These are phyloP conservation scores for Globisporangium viniferum DNA, from an alignment of 352 stramenopile species.

Conservation along the genomic window DNA sequence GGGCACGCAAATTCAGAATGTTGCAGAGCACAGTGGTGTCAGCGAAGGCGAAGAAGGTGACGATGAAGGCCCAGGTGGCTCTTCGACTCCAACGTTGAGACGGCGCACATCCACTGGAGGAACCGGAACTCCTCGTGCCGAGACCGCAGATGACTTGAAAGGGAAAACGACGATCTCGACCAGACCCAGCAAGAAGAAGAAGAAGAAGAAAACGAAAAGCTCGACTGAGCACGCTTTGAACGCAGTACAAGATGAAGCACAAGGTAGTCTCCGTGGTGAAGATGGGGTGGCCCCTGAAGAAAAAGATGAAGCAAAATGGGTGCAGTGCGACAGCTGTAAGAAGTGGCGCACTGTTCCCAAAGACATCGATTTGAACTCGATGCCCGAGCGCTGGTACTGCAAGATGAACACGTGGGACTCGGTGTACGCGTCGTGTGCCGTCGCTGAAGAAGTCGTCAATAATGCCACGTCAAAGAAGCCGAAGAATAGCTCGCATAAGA, in stretches of 20 bases:
- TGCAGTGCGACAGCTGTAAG: slow-evolving; percentile 94
- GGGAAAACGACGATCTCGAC: neutral
- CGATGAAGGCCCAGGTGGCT: slow-evolving; percentile 31
- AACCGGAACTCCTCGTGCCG: slow-evolving; percentile 6
- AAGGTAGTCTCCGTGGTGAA: slow-evolving; percentile 20
- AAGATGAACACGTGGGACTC: slow-evolving; percentile 93
- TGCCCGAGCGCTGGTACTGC: slow-evolving; percentile 96
- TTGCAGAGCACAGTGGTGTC: slow-evolving; percentile 15
- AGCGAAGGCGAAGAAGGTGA: slow-evolving; percentile 52
- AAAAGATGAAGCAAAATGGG: slow-evolving; percentile 88
- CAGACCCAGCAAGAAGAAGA: slow-evolving; percentile 47
- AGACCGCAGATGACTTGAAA: slow-evolving; percentile 8
- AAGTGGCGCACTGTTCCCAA: slow-evolving; percentile 95
- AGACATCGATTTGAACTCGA: slow-evolving; percentile 82
- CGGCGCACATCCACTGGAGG: slow-evolving; percentile 11
- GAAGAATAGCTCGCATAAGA: slow-evolving; percentile 9
- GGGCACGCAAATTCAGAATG: neutral
- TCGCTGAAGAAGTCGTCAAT: slow-evolving; percentile 83
- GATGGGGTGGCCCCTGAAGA: slow-evolving; percentile 24
- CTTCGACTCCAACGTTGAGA: slow-evolving; percentile 23
- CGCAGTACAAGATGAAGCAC: slow-evolving; percentile 14
- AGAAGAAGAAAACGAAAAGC: slow-evolving; percentile 50
- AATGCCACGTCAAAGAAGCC: slow-evolving; percentile 15
- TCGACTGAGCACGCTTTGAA: slow-evolving; percentile 8
- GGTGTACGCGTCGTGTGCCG: slow-evolving; percentile 81